Evolutionary conservation across 2,329 filamentous ascomycete genomes (phyloP).

Genomic region (Colletotrichum horii): DNA sequence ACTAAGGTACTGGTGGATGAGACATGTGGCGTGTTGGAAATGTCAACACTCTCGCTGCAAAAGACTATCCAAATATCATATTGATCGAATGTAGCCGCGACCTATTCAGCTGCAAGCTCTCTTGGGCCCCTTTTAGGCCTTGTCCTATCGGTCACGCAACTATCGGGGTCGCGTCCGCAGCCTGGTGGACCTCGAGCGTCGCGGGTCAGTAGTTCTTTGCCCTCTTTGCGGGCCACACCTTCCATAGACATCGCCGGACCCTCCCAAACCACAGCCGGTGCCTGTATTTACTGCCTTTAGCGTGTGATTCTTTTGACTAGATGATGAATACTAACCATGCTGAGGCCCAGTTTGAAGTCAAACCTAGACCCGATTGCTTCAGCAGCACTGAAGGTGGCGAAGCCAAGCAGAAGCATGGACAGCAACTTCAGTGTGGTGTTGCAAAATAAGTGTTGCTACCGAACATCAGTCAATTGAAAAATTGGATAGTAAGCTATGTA

Average conservation of each 20-base stretch:
- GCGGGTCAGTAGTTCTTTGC: background rate
- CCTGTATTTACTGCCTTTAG: fast-evolving
- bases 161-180: background rate
- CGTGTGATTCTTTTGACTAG: fast-evolving
- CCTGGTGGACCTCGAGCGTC: background rate
- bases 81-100: too few species aligned
- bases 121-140: background rate
- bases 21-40: too few species aligned
- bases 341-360: background rate
- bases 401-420: background rate
- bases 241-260: background rate
- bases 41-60: too few species aligned
- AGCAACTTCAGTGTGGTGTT: background rate
- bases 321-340: background rate
- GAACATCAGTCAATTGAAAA: fast-evolving
- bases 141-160: background rate
- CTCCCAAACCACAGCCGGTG: background rate
- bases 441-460: background rate
- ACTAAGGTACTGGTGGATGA: too few species aligned
- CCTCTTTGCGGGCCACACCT: background rate
- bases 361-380: background rate
- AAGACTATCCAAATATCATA: too few species aligned
- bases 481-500: background rate
- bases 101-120: background rate
- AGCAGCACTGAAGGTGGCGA: background rate